phyloP scores from a whole-genome alignment of 2,329 filamentous ascomycete species.

The Neonectria sp. region DNA sequence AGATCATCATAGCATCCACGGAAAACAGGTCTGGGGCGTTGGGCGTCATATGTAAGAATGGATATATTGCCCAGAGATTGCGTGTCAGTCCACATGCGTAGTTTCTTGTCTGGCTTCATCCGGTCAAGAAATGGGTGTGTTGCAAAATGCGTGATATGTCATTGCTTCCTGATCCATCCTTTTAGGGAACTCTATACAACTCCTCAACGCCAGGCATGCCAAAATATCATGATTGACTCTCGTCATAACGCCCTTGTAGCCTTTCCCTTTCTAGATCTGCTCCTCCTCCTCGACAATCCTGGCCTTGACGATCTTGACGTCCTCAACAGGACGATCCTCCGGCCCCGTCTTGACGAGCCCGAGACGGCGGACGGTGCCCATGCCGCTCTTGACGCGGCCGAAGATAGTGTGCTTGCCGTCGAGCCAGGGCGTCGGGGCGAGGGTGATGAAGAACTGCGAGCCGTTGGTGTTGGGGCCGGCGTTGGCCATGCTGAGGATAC shows the following conservation, averaged over 20 bases:
- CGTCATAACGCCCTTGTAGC: constrained; percentile 16
- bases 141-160: constrained; percentile 21
- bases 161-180: constrained; percentile 13
- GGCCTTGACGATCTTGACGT: constrained; percentile 85
- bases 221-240: constrained; percentile 15
- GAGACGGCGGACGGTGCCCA: constrained; percentile 89
- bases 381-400: constrained; percentile 86
- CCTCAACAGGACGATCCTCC: constrained; percentile 86
- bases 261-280: constrained; percentile 31
- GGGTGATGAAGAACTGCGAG: constrained; percentile 95
- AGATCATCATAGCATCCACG: constrained; percentile 47
- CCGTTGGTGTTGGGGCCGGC: constrained; percentile 94
- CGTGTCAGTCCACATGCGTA: background rate
- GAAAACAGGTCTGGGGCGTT: constrained; percentile 49
- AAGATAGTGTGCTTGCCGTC: constrained; percentile 99
- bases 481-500: constrained; percentile 97
- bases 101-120: background rate
- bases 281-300: constrained; percentile 76
- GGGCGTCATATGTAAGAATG: constrained; percentile 47
- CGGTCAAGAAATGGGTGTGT: background rate
- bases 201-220: constrained; percentile 27
- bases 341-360: constrained; percentile 86
- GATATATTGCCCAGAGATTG: constrained; percentile 34
- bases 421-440: constrained; percentile 95
- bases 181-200: constrained; percentile 13